phyloP scores from a whole-genome alignment of 208 protist genomes.

The Leishmania aethiopica region DNA sequence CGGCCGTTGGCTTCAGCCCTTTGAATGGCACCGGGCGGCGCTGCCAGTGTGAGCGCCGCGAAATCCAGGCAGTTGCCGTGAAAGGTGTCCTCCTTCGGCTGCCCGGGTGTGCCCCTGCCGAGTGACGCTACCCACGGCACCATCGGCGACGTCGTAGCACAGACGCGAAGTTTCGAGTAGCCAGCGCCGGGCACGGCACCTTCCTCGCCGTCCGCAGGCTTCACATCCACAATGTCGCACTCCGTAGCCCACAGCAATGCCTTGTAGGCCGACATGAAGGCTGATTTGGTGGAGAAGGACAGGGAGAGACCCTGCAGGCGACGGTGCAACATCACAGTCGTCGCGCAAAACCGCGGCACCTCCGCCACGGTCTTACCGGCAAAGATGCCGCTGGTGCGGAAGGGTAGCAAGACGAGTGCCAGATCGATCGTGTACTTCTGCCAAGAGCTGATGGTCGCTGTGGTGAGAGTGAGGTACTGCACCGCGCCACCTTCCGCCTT shows the following conservation, averaged over 20 bases:
- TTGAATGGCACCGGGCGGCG: conserved; percentile 27
- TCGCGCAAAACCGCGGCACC: conserved; percentile 65
- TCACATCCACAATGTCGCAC: conserved; percentile 70
- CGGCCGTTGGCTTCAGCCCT: conserved; percentile 13
- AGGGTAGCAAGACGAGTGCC: conserved; percentile 76
- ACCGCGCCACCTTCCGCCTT: background rate
- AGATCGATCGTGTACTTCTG: conserved; percentile 75
- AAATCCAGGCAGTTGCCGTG: conserved; percentile 61
- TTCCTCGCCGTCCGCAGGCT: conserved; percentile 20
- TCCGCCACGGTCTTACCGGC: conserved; percentile 57
- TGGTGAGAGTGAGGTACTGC: conserved; percentile 69
- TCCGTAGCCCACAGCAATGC: conserved; percentile 84
- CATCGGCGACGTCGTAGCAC: conserved; percentile 58
- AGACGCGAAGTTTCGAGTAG: conserved; percentile 58
- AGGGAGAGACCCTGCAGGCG: conserved; percentile 69
- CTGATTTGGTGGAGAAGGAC: conserved; percentile 66
- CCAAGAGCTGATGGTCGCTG: conserved; percentile 62
- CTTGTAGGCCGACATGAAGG: conserved; percentile 85
- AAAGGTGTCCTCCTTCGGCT: conserved; percentile 39
- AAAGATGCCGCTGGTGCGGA: conserved; percentile 33
- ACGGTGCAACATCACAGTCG: conserved; percentile 45
- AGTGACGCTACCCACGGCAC: conserved; percentile 62
- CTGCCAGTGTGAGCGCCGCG: conserved; percentile 45
- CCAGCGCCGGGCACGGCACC: conserved; percentile 8
- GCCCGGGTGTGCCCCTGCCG: conserved; percentile 12